Evolutionary conservation across 371 early-diverging fungal species (phyloP).

Genomic region (Phascolomyces articulosus): DNA sequence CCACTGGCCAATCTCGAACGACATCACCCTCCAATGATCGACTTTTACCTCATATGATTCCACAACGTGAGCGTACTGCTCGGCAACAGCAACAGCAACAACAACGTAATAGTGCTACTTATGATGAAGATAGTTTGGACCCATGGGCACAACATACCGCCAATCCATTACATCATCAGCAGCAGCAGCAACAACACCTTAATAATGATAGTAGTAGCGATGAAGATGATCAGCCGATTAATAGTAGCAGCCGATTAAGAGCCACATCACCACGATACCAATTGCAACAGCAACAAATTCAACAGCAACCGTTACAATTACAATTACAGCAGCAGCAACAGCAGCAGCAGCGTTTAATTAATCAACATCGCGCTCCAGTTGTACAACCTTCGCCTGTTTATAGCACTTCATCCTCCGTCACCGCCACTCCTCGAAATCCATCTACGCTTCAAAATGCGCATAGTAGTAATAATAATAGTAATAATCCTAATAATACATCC

Average conservation of each 20-base stretch:
- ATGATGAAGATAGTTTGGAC: conserved; percentile 19
- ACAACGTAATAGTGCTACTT: not conserved
- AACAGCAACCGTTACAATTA: no score
- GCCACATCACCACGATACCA: conserved; percentile 2
- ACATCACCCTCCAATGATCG: conserved; percentile 9
- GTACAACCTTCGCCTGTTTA: conserved; percentile 23
- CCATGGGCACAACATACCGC: conserved; percentile 28
- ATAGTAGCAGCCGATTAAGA: not conserved
- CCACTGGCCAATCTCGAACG: not conserved
- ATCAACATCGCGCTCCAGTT: not conserved
- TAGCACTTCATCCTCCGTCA: conserved; percentile 41
- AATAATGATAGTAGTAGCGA: not conserved
- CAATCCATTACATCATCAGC: not conserved
- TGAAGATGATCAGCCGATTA: conserved; percentile 1
- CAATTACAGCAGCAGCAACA: no score
- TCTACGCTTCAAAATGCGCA: not conserved
- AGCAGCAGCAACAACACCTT: not conserved
- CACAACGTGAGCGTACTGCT: conserved; percentile 11
- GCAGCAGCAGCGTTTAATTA: not conserved
- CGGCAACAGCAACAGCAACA: not conserved
- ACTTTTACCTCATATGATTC: conserved; percentile 18
- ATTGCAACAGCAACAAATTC: no score
- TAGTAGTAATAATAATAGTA: not conserved
- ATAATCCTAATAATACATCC: not conserved
- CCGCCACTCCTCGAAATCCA: conserved; percentile 31